A percentile compares a stretch with the other conserved stretches of the same genome.
phyloP scores from a whole-genome alignment of 2,329 filamentous ascomycete species.

The Exophiala oligosperma region DNA sequence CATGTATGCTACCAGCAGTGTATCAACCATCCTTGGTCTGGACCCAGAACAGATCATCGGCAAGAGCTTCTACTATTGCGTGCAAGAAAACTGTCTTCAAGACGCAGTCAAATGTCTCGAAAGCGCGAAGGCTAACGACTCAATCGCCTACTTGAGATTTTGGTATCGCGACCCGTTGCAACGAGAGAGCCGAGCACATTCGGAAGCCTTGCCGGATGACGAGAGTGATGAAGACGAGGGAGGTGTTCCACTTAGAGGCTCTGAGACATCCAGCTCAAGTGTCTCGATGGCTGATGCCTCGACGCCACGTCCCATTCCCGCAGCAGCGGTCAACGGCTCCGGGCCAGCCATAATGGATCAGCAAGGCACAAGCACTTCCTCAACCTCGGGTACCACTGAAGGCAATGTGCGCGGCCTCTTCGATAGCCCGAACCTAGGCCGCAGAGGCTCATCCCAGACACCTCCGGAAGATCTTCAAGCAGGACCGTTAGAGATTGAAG shows the following conservation, averaged over 20 bases:
- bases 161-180: constrained; percentile 75
- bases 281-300: constrained; percentile 33
- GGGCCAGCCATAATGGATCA: not conserved
- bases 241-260: constrained; percentile 45
- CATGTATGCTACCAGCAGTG: constrained; percentile 81
- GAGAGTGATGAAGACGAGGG: constrained; percentile 50
- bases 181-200: constrained; percentile 51
- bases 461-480: constrained; percentile 12
- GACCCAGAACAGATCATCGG: constrained; percentile 67
- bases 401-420: constrained; percentile 45
- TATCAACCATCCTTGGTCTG: constrained; percentile 74
- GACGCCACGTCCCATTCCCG: constrained; percentile 7
- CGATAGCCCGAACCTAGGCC: constrained; percentile 35
- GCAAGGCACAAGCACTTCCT: no score
- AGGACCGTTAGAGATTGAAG: constrained; percentile 70
- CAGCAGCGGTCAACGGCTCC: not conserved
- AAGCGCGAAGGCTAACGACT: constrained; percentile 85
- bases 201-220: constrained; percentile 45
- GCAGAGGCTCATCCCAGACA: constrained; percentile 25
- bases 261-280: constrained; percentile 36
- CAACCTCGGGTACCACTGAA: constrained; percentile 30
- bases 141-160: constrained; percentile 85
- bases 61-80: constrained; percentile 85
- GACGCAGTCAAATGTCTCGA: constrained; percentile 79
- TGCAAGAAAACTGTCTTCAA: constrained; percentile 71